Conservation (phyloP, 1,284 basidiomycete genomes). For the Peniophora sp. region DNA sequence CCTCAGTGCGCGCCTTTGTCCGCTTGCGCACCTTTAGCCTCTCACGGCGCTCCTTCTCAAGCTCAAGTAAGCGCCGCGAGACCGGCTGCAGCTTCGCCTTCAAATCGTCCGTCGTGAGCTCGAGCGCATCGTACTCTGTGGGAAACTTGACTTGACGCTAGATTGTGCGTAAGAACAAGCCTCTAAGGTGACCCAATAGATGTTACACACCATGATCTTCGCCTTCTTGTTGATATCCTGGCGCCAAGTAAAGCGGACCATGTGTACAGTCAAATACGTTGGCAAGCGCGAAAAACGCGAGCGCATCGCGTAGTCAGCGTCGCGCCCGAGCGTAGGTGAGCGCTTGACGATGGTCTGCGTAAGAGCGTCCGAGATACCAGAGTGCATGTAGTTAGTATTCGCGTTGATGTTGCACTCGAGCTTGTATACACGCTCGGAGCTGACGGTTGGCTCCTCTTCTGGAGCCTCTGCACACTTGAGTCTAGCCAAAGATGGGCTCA, state of each 20-base stretch:
- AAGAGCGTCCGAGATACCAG: conserved; percentile 81
- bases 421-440: conserved; percentile 76
- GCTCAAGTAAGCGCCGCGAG: conserved; percentile 64
- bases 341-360: conserved; percentile 84
- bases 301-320: conserved; percentile 79
- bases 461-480: conserved; percentile 75
- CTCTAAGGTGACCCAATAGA: not conserved
- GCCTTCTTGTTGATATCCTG: conserved; percentile 87
- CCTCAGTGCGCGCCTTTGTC: conserved; percentile 43
- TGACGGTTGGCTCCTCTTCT: conserved; percentile 63
- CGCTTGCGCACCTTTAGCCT: conserved; percentile 77
- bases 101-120: conserved; percentile 78
- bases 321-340: conserved; percentile 72
- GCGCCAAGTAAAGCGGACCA: conserved; percentile 96
- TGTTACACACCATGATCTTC: conserved; percentile 74
- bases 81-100: conserved; percentile 66
- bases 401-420: conserved; percentile 89
- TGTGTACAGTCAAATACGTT: conserved; percentile 79
- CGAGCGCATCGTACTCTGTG: conserved; percentile 79
- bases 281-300: conserved; percentile 84
- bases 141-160: conserved; percentile 94
- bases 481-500: conserved; percentile 27
- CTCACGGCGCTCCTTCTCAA: conserved; percentile 82
- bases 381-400: conserved; percentile 84
- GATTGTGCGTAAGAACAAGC: conserved; percentile 1